A percentile compares a stretch with the other conserved stretches of the same genome.
These are phyloP conservation scores for Elsinoe arachidis DNA, from an alignment of 2,329 filamentous ascomycete genomes.

Conservation along the genomic window DNA sequence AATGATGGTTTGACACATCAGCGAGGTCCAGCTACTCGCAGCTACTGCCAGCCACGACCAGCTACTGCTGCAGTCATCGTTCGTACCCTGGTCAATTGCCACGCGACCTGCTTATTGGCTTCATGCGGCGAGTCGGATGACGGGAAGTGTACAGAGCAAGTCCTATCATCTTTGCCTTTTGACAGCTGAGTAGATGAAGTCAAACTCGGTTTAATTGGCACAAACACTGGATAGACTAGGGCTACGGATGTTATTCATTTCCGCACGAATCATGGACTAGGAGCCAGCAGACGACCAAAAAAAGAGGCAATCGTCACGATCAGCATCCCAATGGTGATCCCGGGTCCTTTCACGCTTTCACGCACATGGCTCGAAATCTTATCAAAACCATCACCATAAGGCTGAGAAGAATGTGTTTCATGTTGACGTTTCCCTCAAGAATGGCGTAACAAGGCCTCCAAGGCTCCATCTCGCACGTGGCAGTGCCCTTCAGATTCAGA, in stretches of 20 bases:
- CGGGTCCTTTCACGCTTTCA: neutral
- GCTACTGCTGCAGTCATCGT: too few species aligned
- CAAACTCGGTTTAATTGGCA: neutral
- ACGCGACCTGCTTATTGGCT: neutral
- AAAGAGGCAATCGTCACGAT: neutral
- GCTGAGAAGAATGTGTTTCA: neutral
- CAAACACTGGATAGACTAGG: neutral
- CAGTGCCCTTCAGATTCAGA: neutral
- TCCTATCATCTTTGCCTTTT: neutral
- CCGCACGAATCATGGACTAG: conserved; percentile 1
- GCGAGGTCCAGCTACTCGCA: too few species aligned
- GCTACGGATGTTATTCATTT: neutral
- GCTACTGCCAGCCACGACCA: too few species aligned
- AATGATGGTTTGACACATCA: neutral
- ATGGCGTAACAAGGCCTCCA: neutral
- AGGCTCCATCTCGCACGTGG: neutral
- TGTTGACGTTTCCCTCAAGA: neutral
- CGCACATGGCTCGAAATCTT: neutral
- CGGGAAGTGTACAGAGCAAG: too few species aligned
- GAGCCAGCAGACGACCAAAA: neutral
- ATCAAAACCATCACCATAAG: neutral
- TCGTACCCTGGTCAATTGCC: too few species aligned
- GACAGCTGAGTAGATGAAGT: neutral
- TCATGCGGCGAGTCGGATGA: too few species aligned
- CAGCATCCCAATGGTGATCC: neutral